Base-by-base conservation (phyloP, 1,284 basidiomycete species). In the Austroboletus niveus region DNA sequence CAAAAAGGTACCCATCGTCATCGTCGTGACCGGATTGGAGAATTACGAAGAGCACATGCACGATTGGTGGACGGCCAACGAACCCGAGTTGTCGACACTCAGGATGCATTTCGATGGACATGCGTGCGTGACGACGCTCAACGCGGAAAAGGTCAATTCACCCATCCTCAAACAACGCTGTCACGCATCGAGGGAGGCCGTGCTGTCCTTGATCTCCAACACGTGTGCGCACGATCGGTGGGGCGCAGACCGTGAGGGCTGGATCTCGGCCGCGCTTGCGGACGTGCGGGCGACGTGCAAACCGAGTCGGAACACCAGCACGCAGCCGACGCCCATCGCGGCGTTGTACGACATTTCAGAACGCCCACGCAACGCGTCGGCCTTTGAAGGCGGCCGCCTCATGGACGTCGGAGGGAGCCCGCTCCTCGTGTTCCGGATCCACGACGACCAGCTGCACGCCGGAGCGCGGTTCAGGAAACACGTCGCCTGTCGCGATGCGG, bases 91-190 rank as follows among this genome's bases (percentile, higher is more conserved):
- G 44, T n/a, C 52, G 38, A 38, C 20, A 40, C 59, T 63, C 52
- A 55, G 53, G 51, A 60, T 69, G 62, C 54, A 67, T 48, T 69
- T 69, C 40, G 64, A 64, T 39, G 68, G 56, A 8, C 64, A 67
- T 45, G 64, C 64, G 11, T 65, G 63, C 45, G 59, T 65, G 42
- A 65, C 63, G 35, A 65, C 63, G 48, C 63, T 65, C 43, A 52
- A 65, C 30, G 51, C 42, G 5, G 56, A 65, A 47, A 64, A 57
- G 53, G 66, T 65, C 47, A 61, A 68, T 34, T 68, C 62, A 10
- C 66, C 66, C 15, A 35, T 56, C 30, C 58, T 65, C 53, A 67
- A 52, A 29, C 54, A 64, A 14, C 63, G 63, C 24, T 65, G 66
- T 51, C 48, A 47, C 40, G 60, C 51, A 20, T 69, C 63, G 2